A percentile compares a stretch with the other conserved stretches of the same genome.
phyloP scores from a whole-genome alignment of 768 basidiomycete species.

The Psilocybe cubensis region DNA sequence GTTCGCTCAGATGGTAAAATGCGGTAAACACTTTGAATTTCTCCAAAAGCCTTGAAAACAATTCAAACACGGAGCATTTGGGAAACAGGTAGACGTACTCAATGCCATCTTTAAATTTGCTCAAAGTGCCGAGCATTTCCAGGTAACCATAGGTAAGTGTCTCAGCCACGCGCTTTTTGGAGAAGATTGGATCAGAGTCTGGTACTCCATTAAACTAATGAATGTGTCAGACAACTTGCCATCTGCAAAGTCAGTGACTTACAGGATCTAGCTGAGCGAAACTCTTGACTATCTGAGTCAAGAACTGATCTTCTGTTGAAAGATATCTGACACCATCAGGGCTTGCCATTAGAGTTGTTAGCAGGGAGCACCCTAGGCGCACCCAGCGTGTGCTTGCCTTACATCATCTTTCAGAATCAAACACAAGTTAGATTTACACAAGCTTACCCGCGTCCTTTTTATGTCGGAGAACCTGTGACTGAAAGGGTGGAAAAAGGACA shows the following conservation, averaged over 20 bases:
- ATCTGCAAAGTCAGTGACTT: slow-evolving; percentile 24
- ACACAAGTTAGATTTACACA: background rate
- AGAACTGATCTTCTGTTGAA: slow-evolving; percentile 78
- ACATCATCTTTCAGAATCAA: background rate
- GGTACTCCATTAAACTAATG: slow-evolving; percentile 73
- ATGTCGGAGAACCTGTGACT: slow-evolving; percentile 87
- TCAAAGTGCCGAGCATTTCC: slow-evolving; percentile 92
- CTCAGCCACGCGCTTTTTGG: slow-evolving; percentile 77
- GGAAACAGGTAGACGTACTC: slow-evolving; percentile 56
- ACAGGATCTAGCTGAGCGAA: slow-evolving; percentile 95
- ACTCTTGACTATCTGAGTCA: slow-evolving; percentile 81
- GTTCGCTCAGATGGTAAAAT: slow-evolving; percentile 93
- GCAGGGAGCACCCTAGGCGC: slow-evolving; percentile 76
- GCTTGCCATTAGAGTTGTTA: slow-evolving; percentile 83
- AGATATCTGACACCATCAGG: slow-evolving; percentile 86
- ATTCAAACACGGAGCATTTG: background rate
- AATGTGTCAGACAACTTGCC: background rate
- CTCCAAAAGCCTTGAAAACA: slow-evolving; percentile 73
- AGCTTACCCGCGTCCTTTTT: slow-evolving; percentile 61
- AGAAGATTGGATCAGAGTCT: slow-evolving; percentile 82
- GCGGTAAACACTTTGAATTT: slow-evolving; percentile 93
- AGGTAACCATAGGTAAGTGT: slow-evolving; percentile 92
- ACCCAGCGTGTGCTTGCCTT: slow-evolving; percentile 88
- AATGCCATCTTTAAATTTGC: slow-evolving; percentile 86
- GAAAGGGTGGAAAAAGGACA: slow-evolving; percentile 93